These are phyloP conservation scores for Rhizoclosmatium globosum DNA, from an alignment of 192 early-diverging fungal species.

Conservation along the genomic window DNA sequence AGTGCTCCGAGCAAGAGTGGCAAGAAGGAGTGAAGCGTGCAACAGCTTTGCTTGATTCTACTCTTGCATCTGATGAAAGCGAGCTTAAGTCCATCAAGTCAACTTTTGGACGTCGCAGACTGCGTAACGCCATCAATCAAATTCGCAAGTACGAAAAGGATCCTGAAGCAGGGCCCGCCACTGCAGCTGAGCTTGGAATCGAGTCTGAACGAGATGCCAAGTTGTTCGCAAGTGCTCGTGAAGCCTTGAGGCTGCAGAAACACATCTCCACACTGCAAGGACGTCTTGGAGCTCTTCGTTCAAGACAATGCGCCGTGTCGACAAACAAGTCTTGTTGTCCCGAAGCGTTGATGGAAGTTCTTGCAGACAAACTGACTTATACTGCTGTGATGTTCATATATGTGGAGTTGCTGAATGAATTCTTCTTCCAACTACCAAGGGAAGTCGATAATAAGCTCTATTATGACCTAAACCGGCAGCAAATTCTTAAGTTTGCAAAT, in stretches of 20 bases:
- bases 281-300: conserved; percentile 82
- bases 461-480: conserved; percentile 80
- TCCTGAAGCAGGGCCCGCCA: conserved; percentile 9
- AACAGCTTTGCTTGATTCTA: conserved; percentile 75
- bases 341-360: conserved; percentile 89
- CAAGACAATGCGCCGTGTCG: conserved; percentile 79
- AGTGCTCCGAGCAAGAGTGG: conserved; percentile 93
- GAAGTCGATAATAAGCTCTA: conserved; percentile 93
- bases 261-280: conserved; percentile 79
- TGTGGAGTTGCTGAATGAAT: conserved; percentile 96
- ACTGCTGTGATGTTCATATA: conserved; percentile 98
- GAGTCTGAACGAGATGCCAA: conserved; percentile 76
- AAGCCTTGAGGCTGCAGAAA: conserved; percentile 81
- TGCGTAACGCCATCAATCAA: conserved; percentile 85
- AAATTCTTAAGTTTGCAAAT: conserved; percentile 87
- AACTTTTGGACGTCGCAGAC: conserved; percentile 77
- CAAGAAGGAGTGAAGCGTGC: conserved; percentile 86
- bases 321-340: conserved; percentile 93
- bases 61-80: conserved; percentile 79
- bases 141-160: conserved; percentile 72
- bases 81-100: conserved; percentile 76
- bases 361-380: conserved; percentile 94
- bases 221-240: conserved; percentile 79
- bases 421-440: conserved; percentile 97
- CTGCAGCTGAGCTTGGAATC: conserved; percentile 60